Conservation (phyloP, 768 basidiomycete genomes). For the Panellus pusillus region DNA sequence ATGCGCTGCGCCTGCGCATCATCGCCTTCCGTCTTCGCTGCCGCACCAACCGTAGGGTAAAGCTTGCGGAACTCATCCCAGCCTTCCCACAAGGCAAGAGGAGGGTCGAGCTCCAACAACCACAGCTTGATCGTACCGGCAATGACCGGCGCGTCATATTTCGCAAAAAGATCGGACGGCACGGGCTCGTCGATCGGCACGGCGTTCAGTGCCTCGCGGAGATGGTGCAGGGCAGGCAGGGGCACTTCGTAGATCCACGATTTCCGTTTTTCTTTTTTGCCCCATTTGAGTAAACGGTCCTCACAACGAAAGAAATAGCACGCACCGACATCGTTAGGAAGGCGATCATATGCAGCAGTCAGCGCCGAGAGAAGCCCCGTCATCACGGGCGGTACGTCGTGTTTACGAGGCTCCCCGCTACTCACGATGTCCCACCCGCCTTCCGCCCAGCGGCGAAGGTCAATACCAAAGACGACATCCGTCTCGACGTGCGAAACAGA, state of each 20-base stretch:
- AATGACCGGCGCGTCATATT: slow-evolving; percentile 84
- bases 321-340: slow-evolving; percentile 66
- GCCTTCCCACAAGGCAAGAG: slow-evolving; percentile 79
- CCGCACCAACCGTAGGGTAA: slow-evolving; percentile 56
- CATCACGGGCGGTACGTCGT: slow-evolving; percentile 76
- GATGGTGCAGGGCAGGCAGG: slow-evolving; percentile 76
- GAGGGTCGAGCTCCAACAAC: slow-evolving; percentile 89
- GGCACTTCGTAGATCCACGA: slow-evolving; percentile 96
- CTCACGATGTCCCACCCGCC: slow-evolving; percentile 66
- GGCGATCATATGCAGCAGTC: slow-evolving; percentile 57
- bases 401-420: slow-evolving; percentile 54
- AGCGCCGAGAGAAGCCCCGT: slow-evolving; percentile 64
- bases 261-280: slow-evolving; percentile 70
- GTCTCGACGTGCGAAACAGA: slow-evolving; percentile 78
- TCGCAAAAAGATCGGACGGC: slow-evolving; percentile 48
- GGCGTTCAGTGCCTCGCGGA: slow-evolving; percentile 81
- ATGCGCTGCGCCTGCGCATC: slow-evolving; percentile 59
- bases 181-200: slow-evolving; percentile 60
- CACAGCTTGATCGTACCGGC: slow-evolving; percentile 87
- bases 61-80: slow-evolving; percentile 90
- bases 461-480: slow-evolving; percentile 90
- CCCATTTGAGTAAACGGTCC: not conserved
- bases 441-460: slow-evolving; percentile 89
- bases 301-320: slow-evolving; percentile 4
- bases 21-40: slow-evolving; percentile 52